A percentile compares a stretch with the other conserved stretches of the same genome.
These are phyloP conservation scores for Stagonosporopsis cucurbitacearum DNA, from an alignment of 2,329 filamentous ascomycete species.

Conservation along the genomic window DNA sequence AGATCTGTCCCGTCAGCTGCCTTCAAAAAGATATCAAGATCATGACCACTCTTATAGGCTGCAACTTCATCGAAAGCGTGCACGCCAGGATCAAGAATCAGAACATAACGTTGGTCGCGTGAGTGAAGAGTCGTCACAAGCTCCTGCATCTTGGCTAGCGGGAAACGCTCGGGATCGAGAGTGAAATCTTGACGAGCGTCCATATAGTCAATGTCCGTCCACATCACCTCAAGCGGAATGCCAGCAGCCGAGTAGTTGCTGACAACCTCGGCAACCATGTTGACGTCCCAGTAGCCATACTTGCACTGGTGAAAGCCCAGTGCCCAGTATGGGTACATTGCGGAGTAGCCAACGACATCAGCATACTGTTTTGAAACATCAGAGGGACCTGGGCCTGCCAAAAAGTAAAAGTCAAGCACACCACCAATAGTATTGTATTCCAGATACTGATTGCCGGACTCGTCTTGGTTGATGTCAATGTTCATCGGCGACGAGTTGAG, in stretches of 20 bases:
- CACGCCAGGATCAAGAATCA: constrained; percentile 75
- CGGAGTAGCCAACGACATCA: constrained; percentile 56
- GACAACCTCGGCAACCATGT: constrained; percentile 70
- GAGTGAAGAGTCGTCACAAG: constrained; percentile 71
- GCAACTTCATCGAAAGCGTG: constrained; percentile 59
- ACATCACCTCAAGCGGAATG: constrained; percentile 75
- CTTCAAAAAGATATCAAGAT: constrained; percentile 63
- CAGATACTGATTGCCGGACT: constrained; percentile 68
- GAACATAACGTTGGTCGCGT: constrained; percentile 71
- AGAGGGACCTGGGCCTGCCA: constrained; percentile 56
- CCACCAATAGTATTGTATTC: constrained; percentile 83
- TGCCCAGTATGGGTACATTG: constrained; percentile 61
- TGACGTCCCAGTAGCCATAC: constrained; percentile 64
- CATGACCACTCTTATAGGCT: constrained; percentile 67
- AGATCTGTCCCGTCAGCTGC: constrained; percentile 62
- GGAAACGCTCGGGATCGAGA: constrained; percentile 68
- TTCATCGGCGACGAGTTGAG: constrained; percentile 64
- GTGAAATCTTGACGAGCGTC: constrained; percentile 65
- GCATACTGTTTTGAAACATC: constrained; percentile 59
- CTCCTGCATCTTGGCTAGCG: constrained; percentile 67
- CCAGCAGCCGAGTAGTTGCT: constrained; percentile 69
- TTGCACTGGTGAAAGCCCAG: constrained; percentile 62
- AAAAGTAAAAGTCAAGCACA: constrained; percentile 69
- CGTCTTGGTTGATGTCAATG: constrained; percentile 70
- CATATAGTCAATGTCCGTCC: constrained; percentile 79